Evolutionary conservation across 352 stramenopile genomes (phyloP), one percentile per base, ranked within the genome.

Genomic region (Phytophthora podocarpi): DNA sequence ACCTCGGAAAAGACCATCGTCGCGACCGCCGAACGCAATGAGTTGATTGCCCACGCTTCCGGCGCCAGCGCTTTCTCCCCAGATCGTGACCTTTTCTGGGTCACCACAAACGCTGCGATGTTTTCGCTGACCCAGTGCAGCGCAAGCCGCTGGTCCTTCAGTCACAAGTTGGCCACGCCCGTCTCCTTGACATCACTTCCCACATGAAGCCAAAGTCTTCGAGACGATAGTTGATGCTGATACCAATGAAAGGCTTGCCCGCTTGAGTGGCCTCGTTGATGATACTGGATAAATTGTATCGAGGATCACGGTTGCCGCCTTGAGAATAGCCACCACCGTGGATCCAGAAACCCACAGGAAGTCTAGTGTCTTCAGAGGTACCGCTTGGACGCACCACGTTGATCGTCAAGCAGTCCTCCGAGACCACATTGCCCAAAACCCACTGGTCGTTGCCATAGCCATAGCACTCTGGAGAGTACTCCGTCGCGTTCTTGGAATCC

Each of bases 91-190:
- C 12, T 61, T 62, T 15, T 5, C n/a, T 2, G 59, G n/a, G 18
- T 67, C 50, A 12, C 59, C 59, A 13, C 59, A 5, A 67, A 67
- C 2, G 59, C 34, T 1, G 59, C 59, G 12, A 62, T 67, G 35
- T 67, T 67, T 11, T 67, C 59, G 15, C 56, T 31, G 8, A 67
- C 59, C 59, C 85, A 97, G 64, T 91, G 76, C 43, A 97, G 37
- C 1, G 80, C 87, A 4, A 90, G 63, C 12, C 70, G 60, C 60
- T 97, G 91, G 68, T 97, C 91, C 54, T 90, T 78, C 18, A 97
- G 49, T 0, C 85, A 87, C 43, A 90, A 87, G 43, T 97, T 97
- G 3, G 82, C 76, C 43, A 72, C 72, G 1, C 81, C 57, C 0
- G 81, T 81, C 40, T 87, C 64, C 18, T 70, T 41, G 4, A 67